Conservation (phyloP, 306 rosid species). For the Herpetospermum pedunculosum region DNA sequence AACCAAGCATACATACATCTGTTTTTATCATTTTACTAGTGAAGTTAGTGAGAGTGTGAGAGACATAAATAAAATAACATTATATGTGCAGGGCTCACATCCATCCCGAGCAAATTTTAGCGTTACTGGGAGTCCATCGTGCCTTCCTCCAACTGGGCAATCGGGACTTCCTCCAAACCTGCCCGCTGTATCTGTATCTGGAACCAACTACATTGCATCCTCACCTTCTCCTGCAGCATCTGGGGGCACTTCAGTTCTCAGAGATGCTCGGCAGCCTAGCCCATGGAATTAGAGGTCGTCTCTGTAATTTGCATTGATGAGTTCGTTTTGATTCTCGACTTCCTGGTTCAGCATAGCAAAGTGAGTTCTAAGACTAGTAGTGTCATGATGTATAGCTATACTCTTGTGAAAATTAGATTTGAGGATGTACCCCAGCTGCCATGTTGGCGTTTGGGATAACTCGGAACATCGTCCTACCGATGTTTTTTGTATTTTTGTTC, state of each 20-base stretch:
- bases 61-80: not conserved
- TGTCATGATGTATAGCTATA: constrained; percentile 1
- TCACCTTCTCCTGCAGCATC: constrained; percentile 93
- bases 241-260: constrained; percentile 72
- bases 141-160: constrained; percentile 51
- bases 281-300: constrained; percentile 63
- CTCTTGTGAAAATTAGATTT: not conserved
- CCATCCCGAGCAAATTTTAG: constrained; percentile 53
- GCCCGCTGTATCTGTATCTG: constrained; percentile 57
- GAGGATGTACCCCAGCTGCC: not conserved
- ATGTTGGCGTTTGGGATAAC: not conserved
- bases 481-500: not conserved
- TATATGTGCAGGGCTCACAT: constrained; percentile 48
- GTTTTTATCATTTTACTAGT: not conserved
- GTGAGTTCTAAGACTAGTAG: not conserved
- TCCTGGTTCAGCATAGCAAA: constrained; percentile 1
- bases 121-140: constrained; percentile 56
- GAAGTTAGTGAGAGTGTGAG: constrained; percentile 2
- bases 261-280: constrained; percentile 80
- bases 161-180: constrained; percentile 48
- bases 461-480: not conserved
- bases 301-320: constrained; percentile 2
- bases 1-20: not conserved
- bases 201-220: constrained; percentile 67
- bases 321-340: not conserved